Conservation (phyloP, 2,329 filamentous ascomycete genomes). For the Hypoxylon sp. region DNA sequence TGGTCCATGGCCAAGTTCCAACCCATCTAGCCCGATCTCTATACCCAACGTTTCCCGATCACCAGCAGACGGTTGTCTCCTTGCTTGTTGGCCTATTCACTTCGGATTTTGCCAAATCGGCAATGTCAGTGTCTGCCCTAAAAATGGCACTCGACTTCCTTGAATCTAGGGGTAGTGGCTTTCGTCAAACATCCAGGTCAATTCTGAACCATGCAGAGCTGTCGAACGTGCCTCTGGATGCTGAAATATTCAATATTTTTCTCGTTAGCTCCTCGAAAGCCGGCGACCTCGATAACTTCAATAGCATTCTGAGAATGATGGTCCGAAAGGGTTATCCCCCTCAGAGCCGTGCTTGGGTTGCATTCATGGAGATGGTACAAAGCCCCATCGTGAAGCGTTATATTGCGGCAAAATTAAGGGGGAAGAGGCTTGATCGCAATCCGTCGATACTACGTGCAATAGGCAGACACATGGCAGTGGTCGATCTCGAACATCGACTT, state of each 20-base stretch:
- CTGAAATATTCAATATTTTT: slow-evolving; percentile 49
- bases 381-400: slow-evolving; percentile 60
- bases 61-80: slow-evolving; percentile 50
- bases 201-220: slow-evolving; percentile 47
- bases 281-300: slow-evolving; percentile 50
- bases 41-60: slow-evolving; percentile 46
- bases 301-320: slow-evolving; percentile 50
- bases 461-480: slow-evolving; percentile 46
- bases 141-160: slow-evolving; percentile 52
- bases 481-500: slow-evolving; percentile 43
- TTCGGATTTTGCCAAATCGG: slow-evolving; percentile 43
- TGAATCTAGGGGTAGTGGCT: slow-evolving; percentile 40
- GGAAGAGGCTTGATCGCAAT: slow-evolving; percentile 45
- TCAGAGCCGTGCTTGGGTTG: slow-evolving; percentile 49
- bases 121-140: slow-evolving; percentile 49
- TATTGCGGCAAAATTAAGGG: slow-evolving; percentile 60
- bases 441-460: slow-evolving; percentile 44
- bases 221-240: slow-evolving; percentile 48
- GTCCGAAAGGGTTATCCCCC: slow-evolving; percentile 46
- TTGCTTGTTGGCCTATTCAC: slow-evolving; percentile 49
- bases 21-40: slow-evolving; percentile 44
- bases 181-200: slow-evolving; percentile 45
- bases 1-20: slow-evolving; percentile 50
- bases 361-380: slow-evolving; percentile 59
- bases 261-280: slow-evolving; percentile 47